Evolutionary conservation across 192 early-diverging fungal species (phyloP).

Genomic region (Umbelopsis sp.): DNA sequence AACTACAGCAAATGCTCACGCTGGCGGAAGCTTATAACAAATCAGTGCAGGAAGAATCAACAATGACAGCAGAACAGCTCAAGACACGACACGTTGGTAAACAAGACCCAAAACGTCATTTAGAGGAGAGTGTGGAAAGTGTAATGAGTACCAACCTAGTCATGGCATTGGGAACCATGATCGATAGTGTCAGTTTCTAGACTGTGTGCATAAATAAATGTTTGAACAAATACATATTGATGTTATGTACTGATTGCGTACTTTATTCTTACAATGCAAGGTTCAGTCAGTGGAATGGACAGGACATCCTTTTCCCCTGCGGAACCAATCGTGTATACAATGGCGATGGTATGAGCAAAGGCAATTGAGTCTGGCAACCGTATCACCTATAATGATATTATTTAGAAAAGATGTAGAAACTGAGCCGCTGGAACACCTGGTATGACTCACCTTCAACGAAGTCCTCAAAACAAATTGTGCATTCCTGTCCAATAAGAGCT

Average conservation of each 20-base stretch:
- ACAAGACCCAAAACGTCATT: conserved; percentile 98
- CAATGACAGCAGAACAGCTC: conserved; percentile 90
- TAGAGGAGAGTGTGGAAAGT: conserved; percentile 90
- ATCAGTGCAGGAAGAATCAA: conserved; percentile 95
- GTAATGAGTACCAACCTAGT: conserved; percentile 98
- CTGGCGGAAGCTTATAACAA: conserved; percentile 97
- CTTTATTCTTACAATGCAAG: not conserved
- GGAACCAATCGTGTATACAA: conserved; percentile 84
- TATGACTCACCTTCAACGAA: conserved; percentile 63
- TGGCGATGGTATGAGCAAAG: conserved; percentile 86
- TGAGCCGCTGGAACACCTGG: not conserved
- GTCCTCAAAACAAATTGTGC: conserved; percentile 94
- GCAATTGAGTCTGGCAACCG: conserved; percentile 83
- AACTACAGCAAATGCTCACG: conserved; percentile 74
- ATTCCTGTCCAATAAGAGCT: conserved; percentile 74
- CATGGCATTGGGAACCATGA: conserved; percentile 89
- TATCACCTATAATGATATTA: conserved; percentile 50
- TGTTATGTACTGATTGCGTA: not conserved
- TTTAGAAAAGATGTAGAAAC: not conserved
- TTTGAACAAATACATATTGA: not conserved
- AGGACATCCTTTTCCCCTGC: conserved; percentile 4
- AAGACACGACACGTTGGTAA: conserved; percentile 99
- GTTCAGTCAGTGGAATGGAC: not conserved
- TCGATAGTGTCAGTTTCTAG: conserved; percentile 75
- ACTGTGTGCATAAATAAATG: conserved; percentile 3